phyloP scores from a whole-genome alignment of 192 early-diverging fungal genomes.

The Paraglomus brasilianum region DNA sequence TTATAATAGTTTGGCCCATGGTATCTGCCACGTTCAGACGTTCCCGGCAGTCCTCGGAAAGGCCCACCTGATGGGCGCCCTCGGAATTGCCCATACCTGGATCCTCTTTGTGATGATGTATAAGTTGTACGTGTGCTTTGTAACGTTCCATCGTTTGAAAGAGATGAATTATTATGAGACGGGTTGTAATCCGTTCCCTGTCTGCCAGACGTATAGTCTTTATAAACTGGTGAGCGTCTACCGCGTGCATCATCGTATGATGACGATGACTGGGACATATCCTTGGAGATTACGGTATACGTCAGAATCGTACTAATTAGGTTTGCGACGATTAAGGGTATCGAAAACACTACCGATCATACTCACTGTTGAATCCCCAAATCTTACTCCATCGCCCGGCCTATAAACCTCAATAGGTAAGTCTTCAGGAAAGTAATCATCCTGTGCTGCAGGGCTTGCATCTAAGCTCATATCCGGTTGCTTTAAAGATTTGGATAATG shows the following conservation, averaged over 20 bases:
- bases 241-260: conserved; percentile 9
- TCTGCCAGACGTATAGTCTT: conserved; percentile 16
- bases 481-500: not conserved
- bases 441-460: not conserved
- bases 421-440: conserved; percentile 26
- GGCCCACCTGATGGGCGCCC: conserved; percentile 1
- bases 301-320: too few species aligned
- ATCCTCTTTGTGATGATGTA: conserved; percentile 10
- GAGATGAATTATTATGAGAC: not conserved
- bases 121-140: conserved; percentile 11
- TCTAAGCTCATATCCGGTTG: not conserved
- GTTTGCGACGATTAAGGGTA: too few species aligned
- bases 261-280: too few species aligned
- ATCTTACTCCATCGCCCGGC: too few species aligned
- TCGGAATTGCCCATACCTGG: conserved; percentile 2
- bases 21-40: conserved; percentile 20
- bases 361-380: too few species aligned
- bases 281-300: too few species aligned
- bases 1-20: not conserved
- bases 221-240: conserved; percentile 13
- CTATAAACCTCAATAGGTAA: conserved; percentile 2
- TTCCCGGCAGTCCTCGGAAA: not conserved
- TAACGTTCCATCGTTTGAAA: not conserved
- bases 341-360: too few species aligned
- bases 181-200: not conserved